Base-by-base conservation (phyloP, 1,139 yeast genomes). In the Nakaseomyces glabratus region DNA sequence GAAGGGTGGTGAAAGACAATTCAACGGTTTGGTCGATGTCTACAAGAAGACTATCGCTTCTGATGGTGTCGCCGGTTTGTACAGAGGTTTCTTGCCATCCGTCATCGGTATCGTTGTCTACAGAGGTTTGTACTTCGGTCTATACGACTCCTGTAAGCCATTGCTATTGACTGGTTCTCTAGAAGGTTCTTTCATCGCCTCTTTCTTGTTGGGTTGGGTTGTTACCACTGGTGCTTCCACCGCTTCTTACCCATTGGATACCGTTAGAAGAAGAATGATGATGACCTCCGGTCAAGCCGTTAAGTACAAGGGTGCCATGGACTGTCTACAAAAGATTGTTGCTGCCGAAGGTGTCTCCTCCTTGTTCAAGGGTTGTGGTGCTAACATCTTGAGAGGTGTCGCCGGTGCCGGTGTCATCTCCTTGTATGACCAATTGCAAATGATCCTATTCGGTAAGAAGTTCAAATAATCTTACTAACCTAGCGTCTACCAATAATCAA, bases 221-320 rank as follows among this genome's bases (percentile, higher is more conserved):
- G 85, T 78, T 51, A 78, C 85, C 64, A 76, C 82, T 49, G 78
- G 76, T 67, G 80, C 85, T 52, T 78, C 84, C 52, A 75, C 82
- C 47, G 82, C 82, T 56, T 76, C 84, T 52, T 77, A 77, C 72
- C 85, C 85, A 63, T 73, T 78, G 62, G 85, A 77, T 66, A 77
- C 85, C 55, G 78, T 77, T 60, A 77, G 86, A 73, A 78, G 86
- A 73, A 76, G 85, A 71, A 78, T 78, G 85, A 78, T 78, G 86
- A 78, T 78, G 82, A 78, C 86, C 46, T 77, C 85, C 47, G 82
- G 84, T 60, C 80, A 77, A 64, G 82, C 81, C 59, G 79, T 75
- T 56, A 76, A 76, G 68, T 78, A 78, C 74, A 66, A 71, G 63
- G 76, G 79, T 61, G 78, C 85, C 47, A 63, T 76, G 62, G 82